phyloP scores from a whole-genome alignment of 176 grass and related monocot genomes.

The Miscanthus lutarioriparius region DNA sequence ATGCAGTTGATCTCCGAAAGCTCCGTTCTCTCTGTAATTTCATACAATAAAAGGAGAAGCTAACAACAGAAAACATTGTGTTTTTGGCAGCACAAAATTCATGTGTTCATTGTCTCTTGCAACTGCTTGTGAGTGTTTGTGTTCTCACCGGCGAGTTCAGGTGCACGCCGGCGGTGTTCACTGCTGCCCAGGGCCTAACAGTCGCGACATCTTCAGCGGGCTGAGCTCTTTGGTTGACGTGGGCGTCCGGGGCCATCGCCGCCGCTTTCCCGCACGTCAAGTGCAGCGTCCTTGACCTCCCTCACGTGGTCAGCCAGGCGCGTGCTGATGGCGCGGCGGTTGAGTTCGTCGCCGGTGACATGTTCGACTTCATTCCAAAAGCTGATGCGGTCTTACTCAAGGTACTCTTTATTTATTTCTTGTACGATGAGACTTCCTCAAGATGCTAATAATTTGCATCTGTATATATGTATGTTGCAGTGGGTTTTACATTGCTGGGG shows the following conservation, averaged over 20 bases:
- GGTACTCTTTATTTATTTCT: not conserved
- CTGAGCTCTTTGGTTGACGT: not conserved
- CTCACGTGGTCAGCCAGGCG: not conserved
- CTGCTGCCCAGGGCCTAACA: too few species aligned
- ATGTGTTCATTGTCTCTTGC: too few species aligned
- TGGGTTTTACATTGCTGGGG: conserved; percentile 2
- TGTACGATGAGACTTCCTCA: too few species aligned
- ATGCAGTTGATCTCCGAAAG: too few species aligned
- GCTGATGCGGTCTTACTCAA: not conserved
- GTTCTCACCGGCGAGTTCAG: too few species aligned
- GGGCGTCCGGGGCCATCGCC: not conserved
- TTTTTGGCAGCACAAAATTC: too few species aligned
- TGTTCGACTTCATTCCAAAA: not conserved
- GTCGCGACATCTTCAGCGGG: not conserved
- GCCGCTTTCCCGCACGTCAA: not conserved
- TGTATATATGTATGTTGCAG: not conserved
- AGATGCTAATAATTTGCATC: too few species aligned
- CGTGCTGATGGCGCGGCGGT: not conserved
- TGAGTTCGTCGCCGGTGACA: not conserved
- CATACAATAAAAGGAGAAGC: too few species aligned
- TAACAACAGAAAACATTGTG: too few species aligned
- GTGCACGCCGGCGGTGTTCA: too few species aligned
- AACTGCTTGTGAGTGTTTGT: too few species aligned
- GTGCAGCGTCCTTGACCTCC: not conserved
- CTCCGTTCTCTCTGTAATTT: too few species aligned